phyloP scores from a whole-genome alignment of 139 green algal species.

The Volvox africanus region DNA sequence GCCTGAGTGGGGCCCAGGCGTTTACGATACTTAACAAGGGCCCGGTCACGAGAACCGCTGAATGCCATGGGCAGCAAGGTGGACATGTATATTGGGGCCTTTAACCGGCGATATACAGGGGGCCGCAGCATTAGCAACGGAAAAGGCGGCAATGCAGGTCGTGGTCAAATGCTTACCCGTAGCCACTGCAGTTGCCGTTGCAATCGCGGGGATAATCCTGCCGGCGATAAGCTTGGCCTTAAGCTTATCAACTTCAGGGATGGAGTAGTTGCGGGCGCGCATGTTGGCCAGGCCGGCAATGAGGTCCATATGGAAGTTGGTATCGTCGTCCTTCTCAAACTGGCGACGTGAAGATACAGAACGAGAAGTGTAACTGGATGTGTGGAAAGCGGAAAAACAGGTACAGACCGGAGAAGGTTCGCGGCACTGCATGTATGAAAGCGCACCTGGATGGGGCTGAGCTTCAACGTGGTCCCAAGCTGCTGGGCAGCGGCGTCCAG shows the following conservation, averaged over 20 bases:
- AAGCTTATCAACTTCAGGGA: conserved; percentile 77
- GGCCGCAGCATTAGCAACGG: too few species aligned
- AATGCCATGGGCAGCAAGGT: too few species aligned
- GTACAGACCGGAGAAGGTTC: too few species aligned
- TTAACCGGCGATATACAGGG: too few species aligned
- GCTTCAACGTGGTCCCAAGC: conserved; percentile 60
- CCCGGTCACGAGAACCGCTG: too few species aligned
- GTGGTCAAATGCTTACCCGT: conserved; percentile 62
- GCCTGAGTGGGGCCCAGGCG: neutral
- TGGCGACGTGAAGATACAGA: neutral
- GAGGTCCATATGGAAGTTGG: conserved; percentile 98
- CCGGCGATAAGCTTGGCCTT: conserved; percentile 99
- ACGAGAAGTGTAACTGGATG: too few species aligned
- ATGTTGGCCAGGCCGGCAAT: conserved; percentile 97
- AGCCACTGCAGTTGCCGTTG: conserved; percentile 95
- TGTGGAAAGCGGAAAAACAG: too few species aligned
- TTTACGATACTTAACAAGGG: too few species aligned
- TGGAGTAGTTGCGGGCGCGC: conserved; percentile 95
- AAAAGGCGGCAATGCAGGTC: too few species aligned
- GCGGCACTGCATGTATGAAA: too few species aligned
- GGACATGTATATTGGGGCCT: too few species aligned
- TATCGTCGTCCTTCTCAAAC: conserved; percentile 94
- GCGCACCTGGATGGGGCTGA: conserved; percentile 73
- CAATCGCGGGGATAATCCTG: conserved; percentile 98
- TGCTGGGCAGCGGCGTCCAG: conserved; percentile 56